phyloP scores from a whole-genome alignment of 805 yeast species.

The Ogataea populi-albae region DNA sequence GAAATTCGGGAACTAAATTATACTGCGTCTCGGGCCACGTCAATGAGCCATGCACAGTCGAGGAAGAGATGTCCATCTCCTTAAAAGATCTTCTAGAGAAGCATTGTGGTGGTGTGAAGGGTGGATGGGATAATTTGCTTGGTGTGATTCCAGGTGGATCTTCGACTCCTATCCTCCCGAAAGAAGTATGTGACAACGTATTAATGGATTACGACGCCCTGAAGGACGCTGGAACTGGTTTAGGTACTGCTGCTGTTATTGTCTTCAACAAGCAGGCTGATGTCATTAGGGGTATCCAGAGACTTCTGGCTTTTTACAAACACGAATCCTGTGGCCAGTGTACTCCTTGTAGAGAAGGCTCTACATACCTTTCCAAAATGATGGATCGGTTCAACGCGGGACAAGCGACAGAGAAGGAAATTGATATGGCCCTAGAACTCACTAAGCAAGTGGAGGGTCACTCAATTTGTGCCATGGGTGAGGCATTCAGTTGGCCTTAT shows the following conservation, averaged over 20 bases:
- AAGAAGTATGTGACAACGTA: conserved; percentile 60
- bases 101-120: conserved; percentile 88
- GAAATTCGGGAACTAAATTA: conserved; percentile 79
- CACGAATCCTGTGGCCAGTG: conserved; percentile 95
- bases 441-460: conserved; percentile 89
- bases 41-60: conserved; percentile 89
- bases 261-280: conserved; percentile 88
- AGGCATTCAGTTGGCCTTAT: conserved; percentile 92
- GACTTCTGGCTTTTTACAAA: conserved; percentile 79
- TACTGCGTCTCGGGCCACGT: conserved; percentile 89
- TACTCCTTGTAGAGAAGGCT: conserved; percentile 93
- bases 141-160: conserved; percentile 92
- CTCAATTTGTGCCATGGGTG: conserved; percentile 89
- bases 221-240: conserved; percentile 80
- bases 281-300: conserved; percentile 79
- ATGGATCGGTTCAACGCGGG: conserved; percentile 81
- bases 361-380: conserved; percentile 79
- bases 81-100: conserved; percentile 77
- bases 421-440: conserved; percentile 80
- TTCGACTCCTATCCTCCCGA: conserved; percentile 79
- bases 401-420: conserved; percentile 77
- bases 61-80: conserved; percentile 92
- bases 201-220: conserved; percentile 88
- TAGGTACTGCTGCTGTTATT: conserved; percentile 91
- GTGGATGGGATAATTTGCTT: conserved; percentile 89